Percentiles rank a stretch among this genome's conserved stretches.
Evolutionary conservation across 1,284 basidiomycete genomes (phyloP).

Genomic region (Abortiporus biennis): DNA sequence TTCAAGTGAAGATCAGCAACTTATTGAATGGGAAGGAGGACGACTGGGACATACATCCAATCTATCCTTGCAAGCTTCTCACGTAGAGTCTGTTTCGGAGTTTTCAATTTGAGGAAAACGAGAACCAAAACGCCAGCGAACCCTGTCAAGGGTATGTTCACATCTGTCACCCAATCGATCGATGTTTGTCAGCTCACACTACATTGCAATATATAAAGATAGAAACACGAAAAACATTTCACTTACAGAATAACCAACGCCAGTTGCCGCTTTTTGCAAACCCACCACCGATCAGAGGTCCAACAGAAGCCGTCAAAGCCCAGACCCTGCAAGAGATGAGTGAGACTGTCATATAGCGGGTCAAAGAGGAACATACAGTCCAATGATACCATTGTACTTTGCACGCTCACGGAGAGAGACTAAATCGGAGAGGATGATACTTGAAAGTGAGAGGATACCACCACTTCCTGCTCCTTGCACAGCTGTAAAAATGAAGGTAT

Average conservation of each 20-base stretch:
- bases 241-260: slow-evolving; percentile 25
- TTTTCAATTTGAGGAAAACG: slow-evolving; percentile 7
- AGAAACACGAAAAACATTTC: not conserved
- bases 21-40: not conserved
- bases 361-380: slow-evolving; percentile 26
- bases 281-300: slow-evolving; percentile 13
- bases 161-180: too few species aligned
- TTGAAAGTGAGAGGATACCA: slow-evolving; percentile 25
- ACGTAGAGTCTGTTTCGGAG: slow-evolving; percentile 7
- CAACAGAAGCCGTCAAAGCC: not conserved
- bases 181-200: too few species aligned
- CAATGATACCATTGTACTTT: slow-evolving; percentile 26
- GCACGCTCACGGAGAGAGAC: slow-evolving; percentile 31
- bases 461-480: slow-evolving; percentile 36
- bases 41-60: slow-evolving; percentile 10
- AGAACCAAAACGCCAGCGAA: slow-evolving; percentile 26
- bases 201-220: not conserved
- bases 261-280: slow-evolving; percentile 17
- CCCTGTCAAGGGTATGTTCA: slow-evolving; percentile 32
- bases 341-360: slow-evolving; percentile 21
- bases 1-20: not conserved
- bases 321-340: slow-evolving; percentile 19
- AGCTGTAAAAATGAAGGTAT: slow-evolving; percentile 10
- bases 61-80: slow-evolving; percentile 11
- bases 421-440: slow-evolving; percentile 32